Conservation (phyloP, 495 filamentous ascomycete species). For the Parmelia sp. region DNA sequence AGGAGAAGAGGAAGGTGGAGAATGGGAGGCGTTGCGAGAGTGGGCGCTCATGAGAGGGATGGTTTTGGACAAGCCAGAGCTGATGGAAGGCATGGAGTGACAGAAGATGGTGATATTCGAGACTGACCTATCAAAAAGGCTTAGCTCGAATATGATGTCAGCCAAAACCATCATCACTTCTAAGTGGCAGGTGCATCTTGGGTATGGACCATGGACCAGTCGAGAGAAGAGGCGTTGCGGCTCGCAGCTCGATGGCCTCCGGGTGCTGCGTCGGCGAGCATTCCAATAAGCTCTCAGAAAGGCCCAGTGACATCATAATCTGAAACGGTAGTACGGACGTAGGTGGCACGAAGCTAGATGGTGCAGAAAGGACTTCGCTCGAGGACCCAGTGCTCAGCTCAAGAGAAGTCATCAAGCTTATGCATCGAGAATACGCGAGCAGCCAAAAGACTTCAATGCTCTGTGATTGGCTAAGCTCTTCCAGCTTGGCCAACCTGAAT, state of each 20-base stretch:
- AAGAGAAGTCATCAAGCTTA: not conserved
- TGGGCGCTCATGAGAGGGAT: slow-evolving; percentile 75
- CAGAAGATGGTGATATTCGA: not conserved
- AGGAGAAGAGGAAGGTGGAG: slow-evolving; percentile 84
- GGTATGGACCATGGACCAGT: not conserved
- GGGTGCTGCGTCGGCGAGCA: not conserved
- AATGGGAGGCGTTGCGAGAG: slow-evolving; percentile 79
- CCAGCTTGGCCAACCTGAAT: slow-evolving; percentile 77
- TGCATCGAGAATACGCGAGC: not conserved
- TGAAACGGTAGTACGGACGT: not conserved
- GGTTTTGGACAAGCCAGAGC: slow-evolving; percentile 76
- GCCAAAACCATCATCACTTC: not conserved
- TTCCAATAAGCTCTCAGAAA: not conserved
- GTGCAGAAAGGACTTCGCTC: not conserved
- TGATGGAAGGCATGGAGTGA: slow-evolving; percentile 89
- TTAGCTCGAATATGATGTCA: not conserved
- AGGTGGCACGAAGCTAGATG: not conserved
- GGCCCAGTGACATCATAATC: not conserved
- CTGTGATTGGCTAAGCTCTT: slow-evolving; percentile 41
- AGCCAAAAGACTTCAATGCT: not conserved
- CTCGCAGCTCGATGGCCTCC: not conserved
- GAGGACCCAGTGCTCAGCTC: not conserved
- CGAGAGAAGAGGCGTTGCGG: not conserved
- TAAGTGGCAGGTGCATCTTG: not conserved
- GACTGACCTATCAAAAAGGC: not conserved